Evolutionary conservation across 805 yeast genomes (phyloP).

Genomic region (Kuraishia molischiana): DNA sequence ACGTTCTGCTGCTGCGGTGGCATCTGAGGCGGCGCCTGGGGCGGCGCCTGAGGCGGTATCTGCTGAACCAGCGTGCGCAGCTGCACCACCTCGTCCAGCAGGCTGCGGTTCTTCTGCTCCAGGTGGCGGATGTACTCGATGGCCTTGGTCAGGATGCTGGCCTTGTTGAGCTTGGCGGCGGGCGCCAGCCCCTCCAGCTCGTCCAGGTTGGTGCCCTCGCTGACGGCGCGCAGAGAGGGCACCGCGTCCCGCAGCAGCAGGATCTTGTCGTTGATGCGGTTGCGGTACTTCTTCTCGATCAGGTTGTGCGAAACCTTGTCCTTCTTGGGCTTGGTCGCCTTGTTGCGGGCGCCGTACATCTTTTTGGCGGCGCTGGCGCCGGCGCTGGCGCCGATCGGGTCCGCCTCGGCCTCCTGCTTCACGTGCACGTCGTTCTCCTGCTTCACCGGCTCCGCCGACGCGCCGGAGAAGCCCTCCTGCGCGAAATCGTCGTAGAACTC

Average conservation of each 20-base stretch:
- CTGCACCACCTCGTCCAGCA: conserved; percentile 43
- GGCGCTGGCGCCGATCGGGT: background rate
- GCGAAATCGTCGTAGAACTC: background rate
- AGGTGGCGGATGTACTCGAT: conserved; percentile 72
- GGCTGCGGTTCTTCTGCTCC: conserved; percentile 44
- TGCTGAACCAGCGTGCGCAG: conserved; percentile 19
- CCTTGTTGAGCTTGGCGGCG: conserved; percentile 67
- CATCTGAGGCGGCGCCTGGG: conserved; percentile 4
- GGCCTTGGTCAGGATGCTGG: conserved; percentile 67
- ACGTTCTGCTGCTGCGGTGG: conserved; percentile 3
- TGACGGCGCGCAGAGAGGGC: conserved; percentile 61
- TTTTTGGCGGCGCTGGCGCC: no score
- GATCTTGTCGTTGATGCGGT: conserved; percentile 67
- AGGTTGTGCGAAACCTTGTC: conserved; percentile 64
- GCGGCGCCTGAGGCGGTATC: conserved; percentile 5
- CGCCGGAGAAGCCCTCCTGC: background rate
- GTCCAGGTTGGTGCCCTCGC: conserved; percentile 21
- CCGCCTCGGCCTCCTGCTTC: background rate
- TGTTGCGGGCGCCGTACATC: background rate
- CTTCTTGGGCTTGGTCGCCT: conserved; percentile 30
- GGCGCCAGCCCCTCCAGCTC: conserved; percentile 67
- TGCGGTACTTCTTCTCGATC: conserved; percentile 74
- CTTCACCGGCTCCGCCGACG: background rate
- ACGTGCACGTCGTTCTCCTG: background rate
- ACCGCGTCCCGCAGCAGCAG: conserved; percentile 65